Conservation (phyloP, 257 asterid species). For the Plantago elongata region DNA sequence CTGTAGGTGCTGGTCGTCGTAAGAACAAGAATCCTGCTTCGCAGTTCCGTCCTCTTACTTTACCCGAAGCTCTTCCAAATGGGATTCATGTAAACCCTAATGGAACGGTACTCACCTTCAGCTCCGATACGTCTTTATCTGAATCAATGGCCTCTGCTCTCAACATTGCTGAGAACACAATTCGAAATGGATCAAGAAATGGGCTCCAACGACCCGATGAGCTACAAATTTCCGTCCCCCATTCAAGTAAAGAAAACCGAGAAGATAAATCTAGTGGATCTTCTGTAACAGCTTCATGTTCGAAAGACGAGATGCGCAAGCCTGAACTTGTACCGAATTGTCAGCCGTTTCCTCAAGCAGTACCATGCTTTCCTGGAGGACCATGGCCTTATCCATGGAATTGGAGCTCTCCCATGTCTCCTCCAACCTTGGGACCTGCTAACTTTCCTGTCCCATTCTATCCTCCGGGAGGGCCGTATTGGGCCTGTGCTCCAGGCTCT, state of each 20-base stretch:
- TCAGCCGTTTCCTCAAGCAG: constrained; percentile 40
- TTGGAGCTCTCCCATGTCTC: constrained; percentile 39
- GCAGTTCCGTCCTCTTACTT: constrained; percentile 49
- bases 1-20: constrained; percentile 97
- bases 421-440: constrained; percentile 38
- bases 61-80: constrained; percentile 44
- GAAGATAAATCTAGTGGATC: constrained; percentile 44
- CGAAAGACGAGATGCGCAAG: constrained; percentile 44
- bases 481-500: constrained; percentile 57
- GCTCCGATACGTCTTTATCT: constrained; percentile 54
- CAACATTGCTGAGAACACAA: constrained; percentile 46
- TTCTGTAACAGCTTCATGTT: constrained; percentile 27
- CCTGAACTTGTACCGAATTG: constrained; percentile 34
- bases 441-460: constrained; percentile 55
- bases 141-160: constrained; percentile 66
- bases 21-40: constrained; percentile 64
- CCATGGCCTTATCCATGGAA: constrained; percentile 80
- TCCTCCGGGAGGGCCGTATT: constrained; percentile 47
- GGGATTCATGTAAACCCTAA: constrained; percentile 45
- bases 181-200: constrained; percentile 15
- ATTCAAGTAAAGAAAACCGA: constrained; percentile 33
- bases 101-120: constrained; percentile 58
- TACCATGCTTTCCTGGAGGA: constrained; percentile 53
- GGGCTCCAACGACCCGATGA: constrained; percentile 51
- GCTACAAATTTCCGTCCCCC: constrained; percentile 25